phyloP scores from a whole-genome alignment of 129 eudicot genomes.

The Scalesia atractyloides region DNA sequence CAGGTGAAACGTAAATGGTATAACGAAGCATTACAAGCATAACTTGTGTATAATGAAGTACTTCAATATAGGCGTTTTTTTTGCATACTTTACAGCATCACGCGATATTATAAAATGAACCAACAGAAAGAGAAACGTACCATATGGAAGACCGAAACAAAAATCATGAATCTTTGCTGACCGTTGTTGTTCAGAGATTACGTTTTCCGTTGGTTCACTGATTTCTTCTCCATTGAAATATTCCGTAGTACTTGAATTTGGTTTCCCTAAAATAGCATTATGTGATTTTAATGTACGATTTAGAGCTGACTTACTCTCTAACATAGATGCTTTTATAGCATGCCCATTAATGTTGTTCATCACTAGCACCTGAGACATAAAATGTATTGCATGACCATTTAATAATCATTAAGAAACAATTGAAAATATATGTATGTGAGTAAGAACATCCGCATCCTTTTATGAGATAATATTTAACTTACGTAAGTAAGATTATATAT shows the following conservation, averaged over 20 bases:
- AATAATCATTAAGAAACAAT: not conserved
- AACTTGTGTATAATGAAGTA: not conserved
- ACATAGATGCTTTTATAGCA: constrained; percentile 42
- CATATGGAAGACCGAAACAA: constrained; percentile 30
- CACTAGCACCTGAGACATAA: constrained; percentile 43
- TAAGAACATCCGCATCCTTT: constrained; percentile 1
- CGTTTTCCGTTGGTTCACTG: constrained; percentile 38
- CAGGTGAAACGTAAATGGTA: not conserved
- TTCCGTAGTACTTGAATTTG: constrained; percentile 40
- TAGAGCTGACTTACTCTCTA: constrained; percentile 37
- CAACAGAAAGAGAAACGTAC: constrained; percentile 15
- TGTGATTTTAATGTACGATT: constrained; percentile 42
- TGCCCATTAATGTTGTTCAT: constrained; percentile 50
- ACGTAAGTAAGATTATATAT: not conserved
- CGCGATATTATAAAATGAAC: not conserved
- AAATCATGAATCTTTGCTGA: constrained; percentile 84
- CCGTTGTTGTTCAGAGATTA: constrained; percentile 42
- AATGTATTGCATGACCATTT: constrained; percentile 5
- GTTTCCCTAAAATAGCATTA: constrained; percentile 36
- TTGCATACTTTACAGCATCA: not conserved
- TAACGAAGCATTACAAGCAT: not conserved
- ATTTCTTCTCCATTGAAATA: constrained; percentile 37
- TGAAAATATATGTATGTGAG: not conserved
- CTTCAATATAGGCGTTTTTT: not conserved
- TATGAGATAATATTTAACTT: not conserved